Base-by-base conservation (phyloP, 2,329 filamentous ascomycete species). In the Cryphonectria carpinicola region DNA sequence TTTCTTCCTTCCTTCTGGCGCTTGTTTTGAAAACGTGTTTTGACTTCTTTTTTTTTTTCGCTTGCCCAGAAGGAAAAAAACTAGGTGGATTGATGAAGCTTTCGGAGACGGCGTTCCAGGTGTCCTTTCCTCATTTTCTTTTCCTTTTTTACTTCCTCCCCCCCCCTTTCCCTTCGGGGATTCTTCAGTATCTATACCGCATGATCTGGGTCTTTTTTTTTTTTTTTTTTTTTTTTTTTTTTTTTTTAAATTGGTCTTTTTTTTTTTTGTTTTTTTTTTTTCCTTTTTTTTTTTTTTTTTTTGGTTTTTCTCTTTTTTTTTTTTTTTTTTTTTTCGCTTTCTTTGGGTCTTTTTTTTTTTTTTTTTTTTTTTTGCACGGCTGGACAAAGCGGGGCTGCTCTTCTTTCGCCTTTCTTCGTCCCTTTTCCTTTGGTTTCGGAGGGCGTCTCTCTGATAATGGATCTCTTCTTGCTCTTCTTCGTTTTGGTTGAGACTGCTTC, bases 81-180 rank as follows among this genome's bases (percentile, higher is more conserved):
- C 1, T 22, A 60, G 58, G 52, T 28, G 54, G 66, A 41, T 46
- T 5, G 32, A 28, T 22, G 63, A 61, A 69, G 43, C 43, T 66
- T 62, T 66, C 58, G 56, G 64, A 52, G 69, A 56, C 39, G 67
- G 67, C 67, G 67, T 71, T 70, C 37, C n/a, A 14, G 67, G 67
- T 60, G 46, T 66, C 63, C 28, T 66, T 25, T n/a, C n/a, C n/a
- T n/a, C n/a, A n/a, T 11, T 37, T 37, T 10, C 37, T 8, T 11
- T 37, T 37, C 37, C 2, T 37, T 37, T 10, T 1, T 11, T 8
- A 1, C 2, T 37, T 37, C 37, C 5, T 37, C 37, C n/a, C n/a
- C n/a, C n/a, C n/a, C n/a, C n/a, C n/a, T n/a, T n/a, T n/a, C n/a
- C n/a, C 7, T 10, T 11, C 13, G 11, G 19, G 19, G 19, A 46